phyloP scores from a whole-genome alignment of 2,329 filamentous ascomycete genomes.

The Sarocladiaceae sp. region DNA sequence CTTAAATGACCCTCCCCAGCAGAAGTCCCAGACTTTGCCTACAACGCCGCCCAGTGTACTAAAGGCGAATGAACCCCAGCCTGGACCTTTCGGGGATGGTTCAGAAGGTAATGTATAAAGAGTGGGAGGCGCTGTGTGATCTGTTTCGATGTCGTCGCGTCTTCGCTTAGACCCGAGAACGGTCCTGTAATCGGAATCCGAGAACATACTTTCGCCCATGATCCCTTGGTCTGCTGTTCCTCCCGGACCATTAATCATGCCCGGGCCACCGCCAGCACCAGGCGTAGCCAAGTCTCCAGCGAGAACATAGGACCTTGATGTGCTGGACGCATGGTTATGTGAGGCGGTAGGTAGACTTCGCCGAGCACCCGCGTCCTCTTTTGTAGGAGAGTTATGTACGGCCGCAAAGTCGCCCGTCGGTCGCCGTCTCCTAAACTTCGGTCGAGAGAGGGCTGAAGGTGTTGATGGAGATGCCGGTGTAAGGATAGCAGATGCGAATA shows the following conservation, averaged over 20 bases:
- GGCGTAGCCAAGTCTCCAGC: conserved; percentile 52
- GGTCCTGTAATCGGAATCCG: conserved; percentile 52
- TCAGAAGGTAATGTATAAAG: conserved; percentile 19
- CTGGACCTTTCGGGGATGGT: conserved; percentile 25
- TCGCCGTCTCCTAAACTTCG: conserved; percentile 24
- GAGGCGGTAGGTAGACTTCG: conserved; percentile 5
- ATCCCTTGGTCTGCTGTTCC: neutral
- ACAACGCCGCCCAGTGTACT: conserved; percentile 62
- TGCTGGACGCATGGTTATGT: neutral
- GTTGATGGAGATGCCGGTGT: conserved; percentile 30
- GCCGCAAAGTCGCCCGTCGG: conserved; percentile 41
- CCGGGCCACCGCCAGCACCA: conserved; percentile 11
- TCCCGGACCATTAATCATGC: neutral
- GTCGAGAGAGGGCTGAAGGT: neutral
- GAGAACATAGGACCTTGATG: conserved; percentile 37
- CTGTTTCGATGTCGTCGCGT: conserved; percentile 29
- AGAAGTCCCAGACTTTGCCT: conserved; percentile 82
- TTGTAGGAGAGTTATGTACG: too few relatives aligned
- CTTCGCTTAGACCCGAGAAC: conserved; percentile 44
- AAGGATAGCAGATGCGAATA: conserved; percentile 18
- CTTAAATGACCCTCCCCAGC: conserved; percentile 66
- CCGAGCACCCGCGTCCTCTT: conserved; percentile 13
- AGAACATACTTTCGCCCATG: conserved; percentile 52
- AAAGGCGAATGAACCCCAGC: conserved; percentile 58
- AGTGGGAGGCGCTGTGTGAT: conserved; percentile 20